Evolutionary conservation across 768 basidiomycete species (phyloP).

Genomic region (Leucocoprinus leucothites): DNA sequence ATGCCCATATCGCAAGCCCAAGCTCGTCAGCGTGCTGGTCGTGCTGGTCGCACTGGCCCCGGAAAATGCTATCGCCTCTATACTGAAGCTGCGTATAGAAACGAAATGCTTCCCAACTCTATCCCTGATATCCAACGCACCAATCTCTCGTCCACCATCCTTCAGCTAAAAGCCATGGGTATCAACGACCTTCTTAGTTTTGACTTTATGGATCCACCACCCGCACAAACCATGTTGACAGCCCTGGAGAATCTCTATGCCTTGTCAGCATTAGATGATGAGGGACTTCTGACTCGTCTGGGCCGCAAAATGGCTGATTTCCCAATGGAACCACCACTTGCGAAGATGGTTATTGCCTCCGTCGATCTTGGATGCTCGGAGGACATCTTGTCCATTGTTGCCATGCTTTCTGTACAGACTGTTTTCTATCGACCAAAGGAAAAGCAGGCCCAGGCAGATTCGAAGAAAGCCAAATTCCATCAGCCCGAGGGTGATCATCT

Average conservation of each 20-base stretch:
- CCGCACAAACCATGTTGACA: conserved; percentile 94
- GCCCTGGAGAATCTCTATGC: conserved; percentile 94
- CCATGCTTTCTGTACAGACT: conserved; percentile 94
- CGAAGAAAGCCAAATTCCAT: conserved; percentile 99
- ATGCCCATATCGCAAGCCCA: conserved; percentile 99
- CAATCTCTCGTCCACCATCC: conserved; percentile 88
- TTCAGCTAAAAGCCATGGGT: conserved; percentile 98
- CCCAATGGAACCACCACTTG: conserved; percentile 93
- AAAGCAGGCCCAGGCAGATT: conserved; percentile 98
- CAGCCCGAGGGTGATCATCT: conserved; percentile 97
- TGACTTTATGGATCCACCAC: conserved; percentile 99
- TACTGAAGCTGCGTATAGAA: conserved; percentile 96
- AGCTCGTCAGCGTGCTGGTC: conserved; percentile 91
- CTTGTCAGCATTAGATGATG: conserved; percentile 93
- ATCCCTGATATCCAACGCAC: conserved; percentile 98
- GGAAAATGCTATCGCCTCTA: conserved; percentile 98
- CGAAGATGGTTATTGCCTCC: conserved; percentile 98
- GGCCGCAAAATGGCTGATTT: conserved; percentile 99
- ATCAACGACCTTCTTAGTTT: conserved; percentile 97
- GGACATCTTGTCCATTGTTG: conserved; percentile 94
- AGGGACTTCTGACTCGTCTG: conserved; percentile 89
- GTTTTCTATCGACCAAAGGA: conserved; percentile 99
- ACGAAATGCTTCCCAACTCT: conserved; percentile 97
- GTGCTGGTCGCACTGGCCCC: conserved; percentile 96
- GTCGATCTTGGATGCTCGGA: conserved; percentile 98